These are phyloP conservation scores for Kodamaea laetipori DNA, from an alignment of 805 yeast species.

Conservation along the genomic window DNA sequence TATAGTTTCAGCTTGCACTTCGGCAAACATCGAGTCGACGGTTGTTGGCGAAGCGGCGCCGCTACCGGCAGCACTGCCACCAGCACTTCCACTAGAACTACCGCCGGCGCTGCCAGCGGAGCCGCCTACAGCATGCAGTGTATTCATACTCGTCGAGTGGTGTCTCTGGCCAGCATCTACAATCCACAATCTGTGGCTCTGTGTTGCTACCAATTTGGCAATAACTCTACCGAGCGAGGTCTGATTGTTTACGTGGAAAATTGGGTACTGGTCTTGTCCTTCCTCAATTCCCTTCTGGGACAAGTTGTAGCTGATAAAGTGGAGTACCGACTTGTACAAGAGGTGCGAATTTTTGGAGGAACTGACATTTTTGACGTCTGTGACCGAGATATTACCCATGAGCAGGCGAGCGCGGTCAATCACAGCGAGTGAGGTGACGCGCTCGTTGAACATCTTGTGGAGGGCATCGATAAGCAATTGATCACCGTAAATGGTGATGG, in stretches of 20 bases:
- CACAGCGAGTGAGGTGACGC: conserved; percentile 90
- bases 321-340: conserved; percentile 79
- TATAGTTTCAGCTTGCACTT: not conserved
- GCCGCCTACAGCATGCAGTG: no score
- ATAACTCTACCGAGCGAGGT: conserved; percentile 84
- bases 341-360: conserved; percentile 84
- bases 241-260: conserved; percentile 83
- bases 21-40: conserved; percentile 21
- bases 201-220: conserved; percentile 94
- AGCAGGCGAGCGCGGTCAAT: conserved; percentile 75
- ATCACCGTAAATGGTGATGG: conserved; percentile 84
- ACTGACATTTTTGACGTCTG: conserved; percentile 88
- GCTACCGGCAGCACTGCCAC: not conserved
- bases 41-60: conserved; percentile 22
- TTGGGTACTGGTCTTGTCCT: conserved; percentile 96
- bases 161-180: conserved; percentile 46
- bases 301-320: conserved; percentile 82
- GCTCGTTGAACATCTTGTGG: conserved; percentile 76
- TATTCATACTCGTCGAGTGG: conserved; percentile 11
- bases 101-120: not conserved
- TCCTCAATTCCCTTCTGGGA: conserved; percentile 88
- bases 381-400: conserved; percentile 90
- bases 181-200: conserved; percentile 87
- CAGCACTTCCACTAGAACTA: not conserved
- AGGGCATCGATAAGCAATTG: conserved; percentile 85